Base-by-base conservation (phyloP, 495 filamentous ascomycete species). In the Tuber umbilicatum region DNA sequence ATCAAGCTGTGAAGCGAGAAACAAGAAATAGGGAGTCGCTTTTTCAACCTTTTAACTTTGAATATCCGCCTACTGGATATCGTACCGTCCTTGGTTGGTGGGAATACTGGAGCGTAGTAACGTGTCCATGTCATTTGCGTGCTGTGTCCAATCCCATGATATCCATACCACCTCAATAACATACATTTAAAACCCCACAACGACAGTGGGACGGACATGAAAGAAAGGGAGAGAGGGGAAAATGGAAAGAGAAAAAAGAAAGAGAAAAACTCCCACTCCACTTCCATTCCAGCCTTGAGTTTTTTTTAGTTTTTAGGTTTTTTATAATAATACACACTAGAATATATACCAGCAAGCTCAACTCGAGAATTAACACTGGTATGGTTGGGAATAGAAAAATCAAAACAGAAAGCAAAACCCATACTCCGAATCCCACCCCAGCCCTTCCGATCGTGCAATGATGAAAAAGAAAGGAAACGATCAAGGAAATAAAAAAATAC, bases 351-450 rank as follows among this genome's bases (percentile, higher is more conserved):
- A 16, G 27, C 19, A 35, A 35, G 55, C 35, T 35, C 31, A 35
- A 35, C 55, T 64, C 55, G 35, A 17, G 14, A 5, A 35, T 64
- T 31, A 64, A 35, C 55, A 35, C 70, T 39, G 43, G 70, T 21
- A 42, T 71, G 38, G 38, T 43, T 42, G 37, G 42, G 9, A 74
- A 55, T 39, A 31, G 42, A 70, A n/a, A 23, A 42, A 68, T 23
- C 21, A 70, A 60, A 70, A 69, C 17, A 70, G 1, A 16, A 35
- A 64, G 27, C 55, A 78, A 73, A 73, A 60, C 47, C 76, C 47
- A 67, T 78, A 78, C 76, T 78, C 76, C 76, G 31, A 74, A 35
- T 64, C 55, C 55, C 55, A 31, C 27, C 55, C 55, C 27, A 60
- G 17, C 45, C 50, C 55, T 64, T 64, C 55, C 55, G 27, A 64